Evolutionary conservation across 2,329 filamentous ascomycete species (phyloP).

Genomic region (Teratosphaeria nubilosa): DNA sequence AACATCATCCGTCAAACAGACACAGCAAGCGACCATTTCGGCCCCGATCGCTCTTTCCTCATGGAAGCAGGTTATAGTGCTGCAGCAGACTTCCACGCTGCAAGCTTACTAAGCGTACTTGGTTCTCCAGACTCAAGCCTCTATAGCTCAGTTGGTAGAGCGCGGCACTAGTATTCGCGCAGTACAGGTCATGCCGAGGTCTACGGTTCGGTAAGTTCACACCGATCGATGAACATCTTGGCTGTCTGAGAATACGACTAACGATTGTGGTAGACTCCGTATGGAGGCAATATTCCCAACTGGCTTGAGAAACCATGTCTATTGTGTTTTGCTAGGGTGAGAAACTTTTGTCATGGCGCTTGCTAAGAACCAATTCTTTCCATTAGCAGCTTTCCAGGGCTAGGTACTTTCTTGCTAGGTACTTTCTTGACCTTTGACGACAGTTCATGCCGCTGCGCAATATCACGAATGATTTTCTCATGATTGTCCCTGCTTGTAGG

Average conservation of each 20-base stretch:
- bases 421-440: no score
- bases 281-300: constrained; percentile 3
- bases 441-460: no score
- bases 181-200: constrained; percentile 3
- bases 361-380: no score
- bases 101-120: neutral
- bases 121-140: neutral
- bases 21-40: no score
- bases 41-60: no score
- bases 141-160: constrained; percentile 10
- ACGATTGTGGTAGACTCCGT: constrained; percentile 2
- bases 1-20: no score
- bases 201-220: constrained; percentile 3
- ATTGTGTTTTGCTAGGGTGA: neutral
- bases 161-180: constrained; percentile 7
- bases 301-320: neutral
- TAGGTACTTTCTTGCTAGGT: no score
- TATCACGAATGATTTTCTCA: no score
- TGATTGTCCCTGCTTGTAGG: no score
- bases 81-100: neutral
- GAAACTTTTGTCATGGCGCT: no score
- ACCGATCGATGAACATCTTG: neutral
- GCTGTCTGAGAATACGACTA: neutral
- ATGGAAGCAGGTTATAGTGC: no score
- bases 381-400: no score